phyloP scores from a whole-genome alignment of 352 stramenopile species.

The Pythium phragmiticola region DNA sequence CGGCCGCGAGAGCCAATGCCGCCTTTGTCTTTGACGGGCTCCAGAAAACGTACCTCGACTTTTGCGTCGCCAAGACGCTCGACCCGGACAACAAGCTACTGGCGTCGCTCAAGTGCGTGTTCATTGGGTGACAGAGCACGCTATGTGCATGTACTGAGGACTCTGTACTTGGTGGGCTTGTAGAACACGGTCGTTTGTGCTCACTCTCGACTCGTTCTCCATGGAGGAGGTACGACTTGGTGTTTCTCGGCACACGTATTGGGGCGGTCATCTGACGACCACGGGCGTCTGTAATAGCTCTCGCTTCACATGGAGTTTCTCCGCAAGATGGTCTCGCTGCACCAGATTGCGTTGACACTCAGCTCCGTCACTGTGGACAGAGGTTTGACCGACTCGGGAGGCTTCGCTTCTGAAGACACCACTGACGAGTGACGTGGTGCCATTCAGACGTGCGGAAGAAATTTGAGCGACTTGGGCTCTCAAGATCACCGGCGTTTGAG shows the following conservation, averaged over 20 bases:
- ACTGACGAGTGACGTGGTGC: background rate
- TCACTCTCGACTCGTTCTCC: conserved; percentile 56
- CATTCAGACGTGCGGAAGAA: conserved; percentile 54
- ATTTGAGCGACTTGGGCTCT: conserved; percentile 56
- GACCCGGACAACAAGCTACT: conserved; percentile 53
- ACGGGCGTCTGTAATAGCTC: conserved; percentile 30
- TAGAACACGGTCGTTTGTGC: conserved; percentile 24
- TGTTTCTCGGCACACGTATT: background rate
- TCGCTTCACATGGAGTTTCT: conserved; percentile 52
- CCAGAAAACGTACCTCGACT: conserved; percentile 57
- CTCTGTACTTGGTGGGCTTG: background rate
- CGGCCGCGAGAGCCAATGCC: background rate
- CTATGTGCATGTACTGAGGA: background rate
- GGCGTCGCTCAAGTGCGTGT: conserved; percentile 33
- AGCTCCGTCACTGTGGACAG: conserved; percentile 44
- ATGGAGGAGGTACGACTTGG: conserved; percentile 42
- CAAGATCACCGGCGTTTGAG: conserved; percentile 41
- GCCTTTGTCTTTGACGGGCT: conserved; percentile 22
- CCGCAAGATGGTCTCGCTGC: conserved; percentile 29
- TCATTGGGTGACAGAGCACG: background rate
- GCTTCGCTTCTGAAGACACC: background rate
- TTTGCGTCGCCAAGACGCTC: conserved; percentile 51
- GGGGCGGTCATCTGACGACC: background rate
- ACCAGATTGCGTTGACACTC: conserved; percentile 49
- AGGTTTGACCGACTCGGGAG: conserved; percentile 26